Base-by-base conservation (phyloP, 2,329 filamentous ascomycete species). In the Diaporthe ilicicola region DNA sequence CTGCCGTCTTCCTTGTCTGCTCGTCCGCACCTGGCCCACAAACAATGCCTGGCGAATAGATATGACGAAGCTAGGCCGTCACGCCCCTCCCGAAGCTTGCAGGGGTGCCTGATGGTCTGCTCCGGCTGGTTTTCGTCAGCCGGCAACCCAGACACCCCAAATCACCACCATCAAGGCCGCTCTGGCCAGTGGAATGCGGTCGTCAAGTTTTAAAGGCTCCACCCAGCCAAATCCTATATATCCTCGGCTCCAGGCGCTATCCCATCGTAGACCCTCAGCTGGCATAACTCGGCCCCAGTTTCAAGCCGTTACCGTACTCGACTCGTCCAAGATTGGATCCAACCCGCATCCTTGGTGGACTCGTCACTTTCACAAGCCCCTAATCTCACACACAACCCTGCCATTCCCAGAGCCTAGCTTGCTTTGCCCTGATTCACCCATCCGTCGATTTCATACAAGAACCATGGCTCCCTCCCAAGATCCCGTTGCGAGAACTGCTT, bases 401-500 rank as follows among this genome's bases (percentile, higher is more conserved):
- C 72, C 73, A 64, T 44, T 39, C 75, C 75, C 74, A 74, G 76
- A 74, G 75, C 75, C 72, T 76, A 54, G 67, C 29, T 71, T n/a
- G 74, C 72, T 72, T 68, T 73, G 72, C 42, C 71, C 70, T 24
- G 42, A 72, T 71, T 73, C 70, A 70, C 64, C 54, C 42, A 73
- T 67, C 73, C 62, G 68, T 74, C 75, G 53, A 73, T 64, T 51
- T 72, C 72, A 68, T 76, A 76, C 72, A 73, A 77, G 78, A 79
- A 78, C 76, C 77, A 79, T 78, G 78, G 69, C 73, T 70, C 51
- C 64, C 42, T 34, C 37, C 70, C 54, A n/a, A 27, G 80, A 83
- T 77, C 83, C 83, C 78, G 80, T 84, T 73, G 76, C 77, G 51
- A 80, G 83, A 79, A 81, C 81, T 42, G 76, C 80, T 77, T 84